These are phyloP conservation scores for Leptomonas seymouri DNA, from an alignment of 208 protist genomes.

Conservation along the genomic window DNA sequence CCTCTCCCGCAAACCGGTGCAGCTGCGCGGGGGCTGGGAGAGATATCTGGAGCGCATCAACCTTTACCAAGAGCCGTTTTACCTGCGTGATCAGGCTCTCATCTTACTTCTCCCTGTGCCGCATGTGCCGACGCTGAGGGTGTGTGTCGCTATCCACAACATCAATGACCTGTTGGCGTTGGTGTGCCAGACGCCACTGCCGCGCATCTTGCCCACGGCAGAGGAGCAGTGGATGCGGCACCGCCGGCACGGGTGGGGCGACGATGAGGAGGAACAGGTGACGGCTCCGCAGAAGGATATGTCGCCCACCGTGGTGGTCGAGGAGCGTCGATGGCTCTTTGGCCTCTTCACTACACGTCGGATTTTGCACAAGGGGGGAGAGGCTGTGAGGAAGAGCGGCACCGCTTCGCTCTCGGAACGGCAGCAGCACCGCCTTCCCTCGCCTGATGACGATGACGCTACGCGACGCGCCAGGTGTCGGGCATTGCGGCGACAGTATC, in stretches of 20 bases:
- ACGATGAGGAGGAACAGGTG: constrained; percentile 12
- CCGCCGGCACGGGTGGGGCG: constrained; percentile 22
- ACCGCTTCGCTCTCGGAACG: background rate
- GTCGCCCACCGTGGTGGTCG: background rate
- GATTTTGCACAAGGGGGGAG: background rate
- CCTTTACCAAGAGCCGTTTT: constrained; percentile 68
- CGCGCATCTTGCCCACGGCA: constrained; percentile 35
- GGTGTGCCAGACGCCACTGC: constrained; percentile 43
- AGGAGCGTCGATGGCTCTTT: constrained; percentile 44
- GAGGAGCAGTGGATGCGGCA: constrained; percentile 53
- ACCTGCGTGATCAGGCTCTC: constrained; percentile 59
- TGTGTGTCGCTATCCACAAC: constrained; percentile 73
- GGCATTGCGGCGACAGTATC: constrained; percentile 29
- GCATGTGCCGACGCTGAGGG: constrained; percentile 58
- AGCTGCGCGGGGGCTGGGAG: constrained; percentile 51
- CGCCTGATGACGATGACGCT: background rate
- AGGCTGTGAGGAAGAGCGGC: background rate
- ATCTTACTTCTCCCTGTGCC: constrained; percentile 69
- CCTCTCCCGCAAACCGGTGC: constrained; percentile 44
- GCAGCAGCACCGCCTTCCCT: background rate
- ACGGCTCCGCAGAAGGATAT: background rate
- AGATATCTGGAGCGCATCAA: constrained; percentile 68
- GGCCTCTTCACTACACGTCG: constrained; percentile 35
- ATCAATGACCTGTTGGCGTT: constrained; percentile 69
- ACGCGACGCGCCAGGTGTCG: constrained; percentile 24